Percentiles rank a stretch among this genome's conserved stretches.
phyloP scores from a whole-genome alignment of 2,329 filamentous ascomycete genomes.

The Myriosclerotinia duriaeana region DNA sequence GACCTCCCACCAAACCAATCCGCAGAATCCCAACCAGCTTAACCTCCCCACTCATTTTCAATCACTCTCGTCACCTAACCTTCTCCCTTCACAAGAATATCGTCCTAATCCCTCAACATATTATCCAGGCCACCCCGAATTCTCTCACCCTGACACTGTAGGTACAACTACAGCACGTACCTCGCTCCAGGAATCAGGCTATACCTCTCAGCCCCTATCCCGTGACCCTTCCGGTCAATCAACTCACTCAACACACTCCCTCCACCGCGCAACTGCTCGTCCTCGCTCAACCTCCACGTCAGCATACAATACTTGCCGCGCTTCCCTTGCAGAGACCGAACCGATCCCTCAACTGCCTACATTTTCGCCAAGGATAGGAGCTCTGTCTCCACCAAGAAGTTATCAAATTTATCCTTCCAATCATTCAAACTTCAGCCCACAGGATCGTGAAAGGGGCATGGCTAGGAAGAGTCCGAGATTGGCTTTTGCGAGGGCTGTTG shows the following conservation, averaged over 20 bases:
- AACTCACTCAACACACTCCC: conserved; percentile 34
- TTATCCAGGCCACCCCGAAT: conserved; percentile 42
- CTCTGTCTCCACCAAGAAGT: conserved; percentile 27
- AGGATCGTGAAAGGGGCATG: conserved; percentile 14
- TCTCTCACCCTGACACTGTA: conserved; percentile 40
- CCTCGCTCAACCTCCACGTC: conserved; percentile 2
- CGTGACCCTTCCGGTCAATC: conserved; percentile 48
- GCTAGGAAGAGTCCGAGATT: conserved; percentile 32
- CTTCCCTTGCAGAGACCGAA: conserved; percentile 37
- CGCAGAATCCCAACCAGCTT: conserved; percentile 26
- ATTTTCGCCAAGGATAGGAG: conserved; percentile 31
- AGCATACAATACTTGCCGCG: conserved; percentile 21
- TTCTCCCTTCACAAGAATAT: conserved; percentile 16
- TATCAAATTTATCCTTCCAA: conserved; percentile 33
- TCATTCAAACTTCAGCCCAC: not conserved
- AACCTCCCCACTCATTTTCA: conserved; percentile 3
- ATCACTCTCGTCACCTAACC: conserved; percentile 29
- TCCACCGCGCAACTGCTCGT: not conserved
- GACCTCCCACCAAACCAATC: not conserved
- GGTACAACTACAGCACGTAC: conserved; percentile 26
- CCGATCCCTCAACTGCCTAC: conserved; percentile 33
- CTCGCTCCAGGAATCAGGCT: conserved; percentile 46
- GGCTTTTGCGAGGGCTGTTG: conserved; percentile 22
- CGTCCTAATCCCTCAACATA: conserved; percentile 26
- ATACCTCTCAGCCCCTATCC: conserved; percentile 53